Conservation (phyloP, 495 filamentous ascomycete species). For the Lasiosphaeriaceae sp. region DNA sequence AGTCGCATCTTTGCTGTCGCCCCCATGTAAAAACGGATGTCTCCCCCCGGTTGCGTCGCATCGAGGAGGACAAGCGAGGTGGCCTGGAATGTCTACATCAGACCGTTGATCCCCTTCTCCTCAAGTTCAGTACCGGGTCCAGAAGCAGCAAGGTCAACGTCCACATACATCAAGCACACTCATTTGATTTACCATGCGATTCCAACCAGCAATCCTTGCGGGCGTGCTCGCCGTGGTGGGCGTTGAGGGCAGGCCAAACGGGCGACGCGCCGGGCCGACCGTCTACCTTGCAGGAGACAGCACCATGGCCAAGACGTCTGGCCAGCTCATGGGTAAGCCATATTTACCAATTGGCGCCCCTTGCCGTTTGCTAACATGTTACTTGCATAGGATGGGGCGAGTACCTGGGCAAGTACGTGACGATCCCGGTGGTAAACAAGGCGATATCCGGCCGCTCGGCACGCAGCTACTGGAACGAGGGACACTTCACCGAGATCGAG, state of each 20-base stretch:
- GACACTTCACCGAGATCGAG: slow-evolving; percentile 54
- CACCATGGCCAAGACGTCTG: slow-evolving; percentile 46
- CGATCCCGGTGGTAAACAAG: slow-evolving; percentile 50
- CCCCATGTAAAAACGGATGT: no score
- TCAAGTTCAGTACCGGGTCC: no score
- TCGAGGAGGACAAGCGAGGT: no score
- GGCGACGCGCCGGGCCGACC: slow-evolving; percentile 18
- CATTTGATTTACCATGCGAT: background rate
- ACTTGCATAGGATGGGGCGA: slow-evolving; percentile 50
- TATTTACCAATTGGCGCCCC: background rate
- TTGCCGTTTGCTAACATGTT: background rate
- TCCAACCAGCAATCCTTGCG: background rate
- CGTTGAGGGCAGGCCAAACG: background rate
- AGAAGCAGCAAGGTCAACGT: no score
- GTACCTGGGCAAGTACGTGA: slow-evolving; percentile 48
- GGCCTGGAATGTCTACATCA: no score
- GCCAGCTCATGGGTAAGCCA: slow-evolving; percentile 12
- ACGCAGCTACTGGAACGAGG: slow-evolving; percentile 57
- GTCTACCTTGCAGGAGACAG: slow-evolving; percentile 57
- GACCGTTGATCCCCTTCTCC: no score
- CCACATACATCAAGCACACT: no score
- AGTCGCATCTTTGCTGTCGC: no score
- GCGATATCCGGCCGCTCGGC: slow-evolving; percentile 58
- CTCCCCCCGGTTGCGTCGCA: no score
- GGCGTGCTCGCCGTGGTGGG: background rate